phyloP scores from a whole-genome alignment of 192 early-diverging fungal species.

The Entrophospora sp. region DNA sequence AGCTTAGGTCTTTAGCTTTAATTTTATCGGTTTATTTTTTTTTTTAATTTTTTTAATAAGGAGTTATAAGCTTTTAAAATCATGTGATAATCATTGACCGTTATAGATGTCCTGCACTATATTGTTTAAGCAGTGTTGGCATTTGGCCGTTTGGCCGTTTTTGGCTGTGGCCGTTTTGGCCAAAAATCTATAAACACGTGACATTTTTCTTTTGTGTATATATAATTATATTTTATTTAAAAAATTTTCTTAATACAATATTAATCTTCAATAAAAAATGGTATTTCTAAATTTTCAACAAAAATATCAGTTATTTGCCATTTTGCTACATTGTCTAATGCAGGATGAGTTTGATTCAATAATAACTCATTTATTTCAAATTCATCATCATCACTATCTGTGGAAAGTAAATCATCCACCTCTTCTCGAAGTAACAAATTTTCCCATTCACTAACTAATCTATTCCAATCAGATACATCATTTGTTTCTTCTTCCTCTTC shows the following conservation, averaged over 20 bases:
- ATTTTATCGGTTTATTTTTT: too few species aligned
- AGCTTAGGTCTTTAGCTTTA: too few species aligned
- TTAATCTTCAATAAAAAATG: neutral
- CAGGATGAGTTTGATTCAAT: too few species aligned
- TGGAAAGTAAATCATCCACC: neutral
- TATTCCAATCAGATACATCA: neutral
- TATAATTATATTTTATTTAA: neutral
- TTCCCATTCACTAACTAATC: neutral
- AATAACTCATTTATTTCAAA: neutral
- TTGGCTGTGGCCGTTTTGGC: too few species aligned
- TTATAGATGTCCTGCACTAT: too few species aligned
- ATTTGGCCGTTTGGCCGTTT: neutral
- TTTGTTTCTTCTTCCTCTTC: neutral
- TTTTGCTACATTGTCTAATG: neutral
- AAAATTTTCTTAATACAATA: neutral
- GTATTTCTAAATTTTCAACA: neutral
- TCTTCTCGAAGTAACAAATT: neutral
- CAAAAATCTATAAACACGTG: neutral
- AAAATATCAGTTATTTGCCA: neutral
- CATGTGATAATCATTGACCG: too few species aligned
- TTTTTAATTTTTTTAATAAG: too few species aligned
- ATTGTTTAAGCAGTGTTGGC: neutral
- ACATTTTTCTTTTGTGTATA: neutral
- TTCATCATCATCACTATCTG: neutral
- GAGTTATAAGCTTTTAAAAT: too few species aligned